Evolutionary conservation across 108 stramenopile genomes (phyloP).

Genomic region (Pseudonitzschia multistriata): DNA sequence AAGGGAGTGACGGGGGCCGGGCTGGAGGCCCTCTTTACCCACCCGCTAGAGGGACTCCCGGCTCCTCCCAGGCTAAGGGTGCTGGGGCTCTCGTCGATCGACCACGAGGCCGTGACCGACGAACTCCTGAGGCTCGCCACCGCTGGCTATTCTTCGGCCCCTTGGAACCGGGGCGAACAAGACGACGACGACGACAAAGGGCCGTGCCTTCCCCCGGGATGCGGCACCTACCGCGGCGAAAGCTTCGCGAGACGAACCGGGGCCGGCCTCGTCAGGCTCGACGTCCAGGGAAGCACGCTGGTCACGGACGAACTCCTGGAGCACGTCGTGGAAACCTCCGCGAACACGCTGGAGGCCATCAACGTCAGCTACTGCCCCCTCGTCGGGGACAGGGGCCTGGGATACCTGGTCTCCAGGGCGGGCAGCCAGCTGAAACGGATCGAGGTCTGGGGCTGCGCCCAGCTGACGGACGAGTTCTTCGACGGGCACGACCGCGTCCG

Average conservation of each 20-base stretch:
- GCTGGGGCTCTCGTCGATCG: conserved; percentile 53
- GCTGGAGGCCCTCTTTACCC: conserved; percentile 69
- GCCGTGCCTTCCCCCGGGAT: conserved; percentile 2
- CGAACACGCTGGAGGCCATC: conserved; percentile 53
- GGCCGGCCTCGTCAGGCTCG: conserved; percentile 41
- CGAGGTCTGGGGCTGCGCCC: conserved; percentile 79
- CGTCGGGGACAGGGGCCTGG: conserved; percentile 71
- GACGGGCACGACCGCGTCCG: conserved; percentile 75
- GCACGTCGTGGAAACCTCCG: conserved; percentile 55
- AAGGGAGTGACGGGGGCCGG: conserved; percentile 64
- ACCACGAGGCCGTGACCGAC: conserved; percentile 71
- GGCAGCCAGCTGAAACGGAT: conserved; percentile 59
- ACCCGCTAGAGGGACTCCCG: conserved; percentile 50
- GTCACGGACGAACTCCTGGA: conserved; percentile 61
- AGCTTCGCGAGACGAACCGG: background rate
- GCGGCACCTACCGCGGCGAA: conserved; percentile 10
- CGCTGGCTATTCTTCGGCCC: conserved; percentile 42
- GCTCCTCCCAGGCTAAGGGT: conserved; percentile 66
- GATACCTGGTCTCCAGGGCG: conserved; percentile 66
- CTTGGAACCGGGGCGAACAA: background rate
- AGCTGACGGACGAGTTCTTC: conserved; percentile 73
- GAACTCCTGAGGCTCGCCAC: conserved; percentile 53
- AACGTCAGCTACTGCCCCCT: conserved; percentile 70
- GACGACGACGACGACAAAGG: background rate
- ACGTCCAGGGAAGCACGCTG: conserved; percentile 43